phyloP scores from a whole-genome alignment of 2,329 filamentous ascomycete genomes.

The Arthrinium puccinioides region DNA sequence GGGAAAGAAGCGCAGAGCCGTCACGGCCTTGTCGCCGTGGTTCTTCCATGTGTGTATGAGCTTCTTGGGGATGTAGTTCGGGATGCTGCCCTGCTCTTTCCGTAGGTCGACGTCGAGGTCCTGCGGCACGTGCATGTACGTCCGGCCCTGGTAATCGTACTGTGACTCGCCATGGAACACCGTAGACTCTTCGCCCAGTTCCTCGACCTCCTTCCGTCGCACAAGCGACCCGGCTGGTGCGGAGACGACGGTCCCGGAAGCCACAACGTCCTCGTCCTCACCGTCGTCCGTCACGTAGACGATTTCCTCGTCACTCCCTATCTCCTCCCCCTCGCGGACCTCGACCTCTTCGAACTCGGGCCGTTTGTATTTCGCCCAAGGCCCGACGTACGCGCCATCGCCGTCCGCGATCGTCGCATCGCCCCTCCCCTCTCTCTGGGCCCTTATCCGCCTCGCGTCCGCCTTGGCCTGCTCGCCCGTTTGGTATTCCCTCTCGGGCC shows the following conservation, averaged over 20 bases:
- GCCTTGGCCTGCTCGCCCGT: constrained; percentile 58
- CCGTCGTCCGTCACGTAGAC: constrained; percentile 72
- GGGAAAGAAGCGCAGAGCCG: constrained; percentile 85
- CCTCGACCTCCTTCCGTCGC: constrained; percentile 50
- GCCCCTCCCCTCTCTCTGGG: constrained; percentile 80
- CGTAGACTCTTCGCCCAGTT: constrained; percentile 67
- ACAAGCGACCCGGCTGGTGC: constrained; percentile 48
- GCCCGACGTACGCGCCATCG: constrained; percentile 81
- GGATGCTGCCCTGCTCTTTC: constrained; percentile 71
- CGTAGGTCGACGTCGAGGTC: constrained; percentile 80
- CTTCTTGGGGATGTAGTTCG: constrained; percentile 94
- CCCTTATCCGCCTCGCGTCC: constrained; percentile 57
- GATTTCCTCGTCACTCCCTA: constrained; percentile 73
- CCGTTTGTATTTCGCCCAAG: constrained; percentile 80
- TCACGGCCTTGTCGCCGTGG: constrained; percentile 75
- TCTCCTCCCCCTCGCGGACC: constrained; percentile 66
- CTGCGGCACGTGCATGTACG: constrained; percentile 95
- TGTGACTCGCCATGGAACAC: constrained; percentile 78
- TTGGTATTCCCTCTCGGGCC: constrained; percentile 48
- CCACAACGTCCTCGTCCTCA: constrained; percentile 58
- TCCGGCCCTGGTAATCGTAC: constrained; percentile 89
- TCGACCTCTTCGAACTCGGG: constrained; percentile 67
- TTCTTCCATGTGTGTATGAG: constrained; percentile 83
- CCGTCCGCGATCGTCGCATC: constrained; percentile 80
- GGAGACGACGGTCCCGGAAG: constrained; percentile 54